phyloP scores from a whole-genome alignment of 257 asterid species.

The Solanum corneliomulleri region DNA sequence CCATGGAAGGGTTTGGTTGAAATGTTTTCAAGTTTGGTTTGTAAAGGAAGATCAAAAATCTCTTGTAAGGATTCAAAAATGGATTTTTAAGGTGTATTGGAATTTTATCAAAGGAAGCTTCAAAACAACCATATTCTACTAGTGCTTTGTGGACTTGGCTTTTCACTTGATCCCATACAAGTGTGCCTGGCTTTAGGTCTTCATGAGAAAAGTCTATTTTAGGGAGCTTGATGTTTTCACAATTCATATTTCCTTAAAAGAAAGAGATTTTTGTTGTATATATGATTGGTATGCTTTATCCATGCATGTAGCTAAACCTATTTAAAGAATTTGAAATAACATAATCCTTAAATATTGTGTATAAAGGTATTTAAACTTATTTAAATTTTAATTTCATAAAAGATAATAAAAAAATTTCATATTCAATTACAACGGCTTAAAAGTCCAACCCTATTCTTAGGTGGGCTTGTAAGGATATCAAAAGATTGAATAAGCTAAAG shows the following conservation, averaged over 20 bases:
- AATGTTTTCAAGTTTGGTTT: slow-evolving; percentile 21
- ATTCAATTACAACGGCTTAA: too few relatives aligned
- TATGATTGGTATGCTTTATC: background rate
- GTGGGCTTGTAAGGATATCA: background rate
- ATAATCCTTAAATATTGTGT: background rate
- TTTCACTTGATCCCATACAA: slow-evolving; percentile 23
- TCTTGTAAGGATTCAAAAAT: slow-evolving; percentile 15
- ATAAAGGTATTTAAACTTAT: background rate
- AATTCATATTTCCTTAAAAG: slow-evolving; percentile 9
- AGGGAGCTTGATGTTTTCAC: slow-evolving; percentile 30
- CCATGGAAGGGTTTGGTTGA: slow-evolving; percentile 42
- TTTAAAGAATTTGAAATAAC: background rate
- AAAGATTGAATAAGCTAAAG: background rate
- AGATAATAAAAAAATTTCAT: too few relatives aligned
- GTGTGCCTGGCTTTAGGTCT: slow-evolving; percentile 14
- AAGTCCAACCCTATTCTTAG: background rate
- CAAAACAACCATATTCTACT: slow-evolving; percentile 49
- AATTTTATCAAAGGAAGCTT: slow-evolving; percentile 29
- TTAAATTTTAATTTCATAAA: too few relatives aligned
- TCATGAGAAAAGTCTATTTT: slow-evolving; percentile 26
- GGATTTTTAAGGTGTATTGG: slow-evolving; percentile 13
- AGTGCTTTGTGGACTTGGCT: slow-evolving; percentile 29
- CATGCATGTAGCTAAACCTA: background rate
- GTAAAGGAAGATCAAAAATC: slow-evolving; percentile 49
- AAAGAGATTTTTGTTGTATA: background rate